Conservation (phyloP, 1,284 basidiomycete genomes). For the Xerocomus nothofagi region DNA sequence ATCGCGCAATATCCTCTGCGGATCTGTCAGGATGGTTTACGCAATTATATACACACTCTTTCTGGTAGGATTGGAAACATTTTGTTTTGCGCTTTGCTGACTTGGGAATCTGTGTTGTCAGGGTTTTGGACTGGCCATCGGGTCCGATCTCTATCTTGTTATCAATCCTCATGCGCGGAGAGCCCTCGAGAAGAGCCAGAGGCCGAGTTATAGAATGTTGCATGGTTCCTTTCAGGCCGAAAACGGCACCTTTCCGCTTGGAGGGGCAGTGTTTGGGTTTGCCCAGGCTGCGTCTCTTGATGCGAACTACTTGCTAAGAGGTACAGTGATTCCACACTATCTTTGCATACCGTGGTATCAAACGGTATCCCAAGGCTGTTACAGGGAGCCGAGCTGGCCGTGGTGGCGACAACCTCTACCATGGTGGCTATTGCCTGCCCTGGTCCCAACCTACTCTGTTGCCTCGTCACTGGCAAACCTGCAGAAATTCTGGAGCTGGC, state of each 20-base stretch:
- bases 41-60: conserved; percentile 88
- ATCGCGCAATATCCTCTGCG: conserved; percentile 80
- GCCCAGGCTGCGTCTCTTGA: conserved; percentile 45
- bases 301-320: conserved; percentile 51
- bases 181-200: conserved; percentile 45
- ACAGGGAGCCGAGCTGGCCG: conserved; percentile 67
- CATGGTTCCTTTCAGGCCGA: conserved; percentile 64
- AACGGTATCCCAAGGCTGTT: conserved; percentile 53
- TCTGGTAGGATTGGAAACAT: conserved; percentile 45
- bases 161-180: conserved; percentile 67
- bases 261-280: conserved; percentile 66
- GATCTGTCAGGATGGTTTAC: conserved; percentile 86
- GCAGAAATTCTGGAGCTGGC: conserved; percentile 66
- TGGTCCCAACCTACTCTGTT: conserved; percentile 80
- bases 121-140: conserved; percentile 86
- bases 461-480: conserved; percentile 79
- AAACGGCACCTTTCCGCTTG: conserved; percentile 51
- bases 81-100: conserved; percentile 8
- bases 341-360: background rate
- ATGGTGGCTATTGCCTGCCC: conserved; percentile 72
- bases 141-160: conserved; percentile 81
- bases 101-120: conserved; percentile 28
- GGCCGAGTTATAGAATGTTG: conserved; percentile 44
- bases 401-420: conserved; percentile 78
- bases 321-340: conserved; percentile 29